Evolutionary conservation across 345 rosid genomes (phyloP), one percentile per base, ranked within the genome.

Genomic region (Arabidopsis thaliana): DNA sequence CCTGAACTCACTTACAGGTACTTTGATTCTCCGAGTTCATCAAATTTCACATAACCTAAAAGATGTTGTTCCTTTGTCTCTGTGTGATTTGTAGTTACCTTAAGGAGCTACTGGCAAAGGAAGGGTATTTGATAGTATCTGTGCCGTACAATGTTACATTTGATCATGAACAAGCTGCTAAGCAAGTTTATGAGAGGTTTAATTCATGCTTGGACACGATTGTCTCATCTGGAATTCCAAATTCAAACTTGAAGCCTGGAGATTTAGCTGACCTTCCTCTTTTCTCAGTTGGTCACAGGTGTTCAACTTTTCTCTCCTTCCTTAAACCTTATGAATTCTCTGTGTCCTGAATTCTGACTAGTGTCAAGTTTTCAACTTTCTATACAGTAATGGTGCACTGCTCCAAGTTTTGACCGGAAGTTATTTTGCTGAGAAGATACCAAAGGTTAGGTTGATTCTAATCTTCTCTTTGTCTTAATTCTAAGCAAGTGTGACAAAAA

Each of bases 71-170:
- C 2, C 30, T 45, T 57, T 57, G 32, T 53, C 36, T 40, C 1
- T 2, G 34, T 67, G 28, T 51, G 10, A 3, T 30, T 20, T 78
- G 4, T 79, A 91, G 97, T 71, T 91, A 85, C 78, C 80, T 91
- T 69, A 84, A 85, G 68, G 93, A 94, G 89, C 87, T 80, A 51
- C 66, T 94, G 81, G 97, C 91, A n/a, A 91, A 84, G 74, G 91
- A 94, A 85, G 96, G 97, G 4, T 94, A 76, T 85, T 74, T 91
- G 23, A 75, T 94, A 22, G 83, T 91, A 64, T 86, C 87, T 25
- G 98, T 94, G 66, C 97, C 96, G 6, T 82, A 89, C 76, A 91
- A 88, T 66, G 97, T 91, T 83, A 94, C 98, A 22, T 94, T 94
- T 80, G 95, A 89, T 81, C 98, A 91, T 78, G 83, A 90, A n/a